A percentile compares a stretch with the other conserved stretches of the same genome.
phyloP scores from a whole-genome alignment of 208 protist species.

The Leishmania major region DNA sequence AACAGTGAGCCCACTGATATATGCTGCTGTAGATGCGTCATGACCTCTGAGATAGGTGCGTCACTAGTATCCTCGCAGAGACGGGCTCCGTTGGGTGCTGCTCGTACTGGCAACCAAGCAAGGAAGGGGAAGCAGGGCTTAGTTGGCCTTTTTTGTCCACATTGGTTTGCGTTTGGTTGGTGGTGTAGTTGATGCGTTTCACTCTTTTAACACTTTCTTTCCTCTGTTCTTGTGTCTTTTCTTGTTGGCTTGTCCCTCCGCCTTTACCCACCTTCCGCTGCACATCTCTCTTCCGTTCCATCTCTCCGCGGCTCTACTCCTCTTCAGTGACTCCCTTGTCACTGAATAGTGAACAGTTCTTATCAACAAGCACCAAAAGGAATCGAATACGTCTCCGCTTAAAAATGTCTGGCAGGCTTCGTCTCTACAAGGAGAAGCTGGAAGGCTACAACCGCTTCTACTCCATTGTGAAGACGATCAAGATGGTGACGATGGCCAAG shows the following conservation, averaged over 20 bases:
- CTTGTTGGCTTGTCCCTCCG: neutral
- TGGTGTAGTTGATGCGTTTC: neutral
- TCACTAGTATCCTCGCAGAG: neutral
- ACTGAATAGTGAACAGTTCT: conserved; percentile 1
- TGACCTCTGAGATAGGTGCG: neutral
- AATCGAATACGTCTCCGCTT: conserved; percentile 15
- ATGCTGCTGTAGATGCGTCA: neutral
- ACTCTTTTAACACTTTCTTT: neutral
- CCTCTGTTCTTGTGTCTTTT: neutral
- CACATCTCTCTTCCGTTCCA: neutral
- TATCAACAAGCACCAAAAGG: conserved; percentile 9
- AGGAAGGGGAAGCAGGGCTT: neutral
- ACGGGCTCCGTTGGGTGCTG: neutral
- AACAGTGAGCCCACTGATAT: neutral
- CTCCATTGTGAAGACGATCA: conserved; percentile 93
- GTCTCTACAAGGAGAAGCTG: conserved; percentile 92
- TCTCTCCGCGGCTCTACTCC: neutral
- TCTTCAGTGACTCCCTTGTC: neutral
- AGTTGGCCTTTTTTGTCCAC: neutral
- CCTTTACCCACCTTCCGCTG: neutral
- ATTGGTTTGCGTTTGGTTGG: neutral
- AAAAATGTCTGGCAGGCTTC: conserved; percentile 89
- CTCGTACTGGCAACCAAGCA: neutral
- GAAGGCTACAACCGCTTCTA: conserved; percentile 93
- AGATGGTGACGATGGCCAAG: conserved; percentile 93